phyloP scores from a whole-genome alignment of 2,329 filamentous ascomycete species.

The Neophaeococcomyces aloes region DNA sequence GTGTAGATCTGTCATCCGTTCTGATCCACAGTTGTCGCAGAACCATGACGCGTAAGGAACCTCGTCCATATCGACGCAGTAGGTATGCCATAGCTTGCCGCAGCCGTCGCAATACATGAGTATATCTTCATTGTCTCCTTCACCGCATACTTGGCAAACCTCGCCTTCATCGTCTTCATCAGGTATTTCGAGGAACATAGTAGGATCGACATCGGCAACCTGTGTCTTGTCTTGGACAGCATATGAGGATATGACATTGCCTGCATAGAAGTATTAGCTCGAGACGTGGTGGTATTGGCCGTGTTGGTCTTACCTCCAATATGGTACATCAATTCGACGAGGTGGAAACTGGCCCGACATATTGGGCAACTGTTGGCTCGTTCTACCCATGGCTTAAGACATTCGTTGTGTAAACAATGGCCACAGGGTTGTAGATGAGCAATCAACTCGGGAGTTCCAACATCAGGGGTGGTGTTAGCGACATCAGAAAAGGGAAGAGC shows the following conservation, averaged over 20 bases:
- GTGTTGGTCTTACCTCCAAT: slow-evolving; percentile 57
- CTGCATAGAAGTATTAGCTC: slow-evolving; percentile 27
- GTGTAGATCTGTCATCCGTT: slow-evolving; percentile 32
- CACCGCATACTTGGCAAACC: slow-evolving; percentile 77
- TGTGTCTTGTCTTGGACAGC: slow-evolving; percentile 48
- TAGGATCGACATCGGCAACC: slow-evolving; percentile 77
- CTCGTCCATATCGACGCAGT: slow-evolving; percentile 72
- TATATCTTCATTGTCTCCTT: slow-evolving; percentile 68
- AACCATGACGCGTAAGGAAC: slow-evolving; percentile 78
- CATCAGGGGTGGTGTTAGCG: slow-evolving; percentile 20
- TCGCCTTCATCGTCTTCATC: slow-evolving; percentile 57
- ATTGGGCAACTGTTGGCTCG: slow-evolving; percentile 97
- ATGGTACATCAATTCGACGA: slow-evolving; percentile 71
- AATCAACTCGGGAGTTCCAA: slow-evolving; percentile 31
- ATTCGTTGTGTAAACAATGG: slow-evolving; percentile 85
- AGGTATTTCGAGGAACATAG: slow-evolving; percentile 58
- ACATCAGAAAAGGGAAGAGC: slow-evolving; percentile 27
- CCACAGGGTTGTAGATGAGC: slow-evolving; percentile 65
- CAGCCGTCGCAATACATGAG: slow-evolving; percentile 87
- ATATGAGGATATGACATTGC: slow-evolving; percentile 49
- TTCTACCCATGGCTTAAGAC: slow-evolving; percentile 87
- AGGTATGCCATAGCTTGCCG: slow-evolving; percentile 79
- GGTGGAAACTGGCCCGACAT: slow-evolving; percentile 83
- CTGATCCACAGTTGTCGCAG: slow-evolving; percentile 65
- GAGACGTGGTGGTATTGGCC: not conserved